Conservation (phyloP, 1,284 basidiomycete species). For the Pyrrhoderma lamaoense region DNA sequence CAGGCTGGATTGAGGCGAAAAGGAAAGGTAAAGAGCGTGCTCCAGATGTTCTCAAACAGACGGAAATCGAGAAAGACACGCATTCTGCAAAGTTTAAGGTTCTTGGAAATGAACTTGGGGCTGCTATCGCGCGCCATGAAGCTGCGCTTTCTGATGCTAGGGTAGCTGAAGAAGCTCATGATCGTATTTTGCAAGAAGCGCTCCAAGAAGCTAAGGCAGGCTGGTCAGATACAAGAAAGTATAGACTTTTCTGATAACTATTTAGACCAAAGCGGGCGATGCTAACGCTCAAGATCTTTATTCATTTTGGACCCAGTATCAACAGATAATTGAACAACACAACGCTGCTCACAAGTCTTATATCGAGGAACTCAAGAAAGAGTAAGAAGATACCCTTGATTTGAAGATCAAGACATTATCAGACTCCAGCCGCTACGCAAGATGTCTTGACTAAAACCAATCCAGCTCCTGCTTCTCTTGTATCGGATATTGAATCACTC, state of each 20-base stretch:
- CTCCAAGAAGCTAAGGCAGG: too few species aligned
- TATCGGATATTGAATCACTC: constrained; percentile 44
- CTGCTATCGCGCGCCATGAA: constrained; percentile 40
- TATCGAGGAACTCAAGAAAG: constrained; percentile 51
- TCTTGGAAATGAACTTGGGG: constrained; percentile 40
- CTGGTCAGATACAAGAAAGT: too few species aligned
- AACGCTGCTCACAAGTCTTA: constrained; percentile 51
- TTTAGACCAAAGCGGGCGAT: constrained; percentile 57
- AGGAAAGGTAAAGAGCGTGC: too few species aligned
- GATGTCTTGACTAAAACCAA: constrained; percentile 76
- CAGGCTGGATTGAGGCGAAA: too few species aligned
- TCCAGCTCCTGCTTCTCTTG: constrained; percentile 42
- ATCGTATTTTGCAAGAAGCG: constrained; percentile 11
- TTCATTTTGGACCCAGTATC: constrained; percentile 55
- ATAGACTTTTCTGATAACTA: constrained; percentile 11
- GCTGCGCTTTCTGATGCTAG: constrained; percentile 38
- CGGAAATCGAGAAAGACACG: constrained; percentile 40
- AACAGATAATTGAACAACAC: constrained; percentile 60
- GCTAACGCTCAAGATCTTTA: constrained; percentile 66
- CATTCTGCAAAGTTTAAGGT: constrained; percentile 39
- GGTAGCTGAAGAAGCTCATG: constrained; percentile 39
- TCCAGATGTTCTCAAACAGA: too few species aligned
- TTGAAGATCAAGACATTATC: constrained; percentile 49
- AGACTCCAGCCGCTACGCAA: constrained; percentile 71
- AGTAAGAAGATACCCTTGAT: too few species aligned